Conservation (phyloP, 2,329 filamentous ascomycete genomes). For the Fusarium metavorans region DNA sequence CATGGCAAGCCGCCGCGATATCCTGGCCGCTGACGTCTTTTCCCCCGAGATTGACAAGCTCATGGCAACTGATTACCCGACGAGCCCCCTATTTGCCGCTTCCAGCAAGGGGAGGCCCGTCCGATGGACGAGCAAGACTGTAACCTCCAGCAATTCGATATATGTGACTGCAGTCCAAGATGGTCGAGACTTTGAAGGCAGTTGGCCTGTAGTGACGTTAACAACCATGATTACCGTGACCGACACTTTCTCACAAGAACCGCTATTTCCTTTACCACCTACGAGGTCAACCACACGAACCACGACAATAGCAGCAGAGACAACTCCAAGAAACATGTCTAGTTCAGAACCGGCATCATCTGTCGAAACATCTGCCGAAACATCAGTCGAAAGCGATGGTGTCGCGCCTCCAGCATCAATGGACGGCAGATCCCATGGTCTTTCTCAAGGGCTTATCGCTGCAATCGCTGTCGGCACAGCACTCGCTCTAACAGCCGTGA, state of each 20-base stretch:
- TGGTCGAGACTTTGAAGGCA: not conserved
- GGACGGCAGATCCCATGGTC: not conserved
- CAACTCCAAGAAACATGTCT: constrained; percentile 6
- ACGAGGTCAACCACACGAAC: not conserved
- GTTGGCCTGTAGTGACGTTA: constrained; percentile 23
- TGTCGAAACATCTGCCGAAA: not conserved
- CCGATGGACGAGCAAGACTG: constrained; percentile 17
- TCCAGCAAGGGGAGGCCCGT: constrained; percentile 7
- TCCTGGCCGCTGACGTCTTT: constrained; percentile 8
- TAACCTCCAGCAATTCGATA: constrained; percentile 6
- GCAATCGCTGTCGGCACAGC: constrained; percentile 33
- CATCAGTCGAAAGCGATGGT: not conserved
- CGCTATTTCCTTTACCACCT: not conserved
- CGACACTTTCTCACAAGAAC: constrained; percentile 17
- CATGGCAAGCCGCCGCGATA: constrained; percentile 9
- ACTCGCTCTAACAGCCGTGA: not conserved
- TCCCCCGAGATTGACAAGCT: constrained; percentile 25
- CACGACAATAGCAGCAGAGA: not conserved
- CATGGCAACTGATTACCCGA: constrained; percentile 23
- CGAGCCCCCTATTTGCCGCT: constrained; percentile 10
- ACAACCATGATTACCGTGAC: constrained; percentile 19
- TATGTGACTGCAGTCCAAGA: constrained; percentile 19
- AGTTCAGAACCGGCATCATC: not conserved
- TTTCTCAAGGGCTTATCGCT: constrained; percentile 31
- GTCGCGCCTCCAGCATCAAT: not conserved